Percentiles rank a stretch among this genome's conserved stretches.
Evolutionary conservation across 257 asterid genomes (phyloP).

Genomic region (Voacanga thouarsii): DNA sequence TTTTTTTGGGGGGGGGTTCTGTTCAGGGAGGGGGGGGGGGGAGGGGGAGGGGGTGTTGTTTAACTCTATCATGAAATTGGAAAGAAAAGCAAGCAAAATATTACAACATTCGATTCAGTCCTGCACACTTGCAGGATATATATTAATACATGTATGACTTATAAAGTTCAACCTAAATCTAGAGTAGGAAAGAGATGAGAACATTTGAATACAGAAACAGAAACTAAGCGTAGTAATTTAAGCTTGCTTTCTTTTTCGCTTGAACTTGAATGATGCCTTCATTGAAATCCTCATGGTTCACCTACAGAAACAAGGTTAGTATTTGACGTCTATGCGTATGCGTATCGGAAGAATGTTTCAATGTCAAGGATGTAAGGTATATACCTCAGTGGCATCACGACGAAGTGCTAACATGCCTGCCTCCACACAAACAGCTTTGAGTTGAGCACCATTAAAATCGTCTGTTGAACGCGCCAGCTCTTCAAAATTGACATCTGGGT

Average conservation of each 20-base stretch:
- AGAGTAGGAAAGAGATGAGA: not conserved
- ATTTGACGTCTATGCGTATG: no score
- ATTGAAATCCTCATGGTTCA: constrained; percentile 90
- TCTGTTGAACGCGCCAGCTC: constrained; percentile 98
- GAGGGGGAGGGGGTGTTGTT: no score
- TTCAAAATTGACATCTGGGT: constrained; percentile 95
- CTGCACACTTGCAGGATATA: no score
- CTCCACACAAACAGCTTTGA: constrained; percentile 96
- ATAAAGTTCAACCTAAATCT: not conserved
- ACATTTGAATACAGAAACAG: no score
- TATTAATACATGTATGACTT: no score
- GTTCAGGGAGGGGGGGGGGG: no score
- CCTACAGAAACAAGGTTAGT: constrained; percentile 33
- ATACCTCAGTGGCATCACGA: constrained; percentile 96
- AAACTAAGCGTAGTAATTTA: constrained; percentile 70
- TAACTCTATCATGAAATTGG: no score
- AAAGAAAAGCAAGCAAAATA: no score
- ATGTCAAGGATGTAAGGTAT: not conserved
- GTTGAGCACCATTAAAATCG: constrained; percentile 95
- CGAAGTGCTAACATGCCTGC: constrained; percentile 98
- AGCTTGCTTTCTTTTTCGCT: constrained; percentile 88
- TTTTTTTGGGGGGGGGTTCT: no score
- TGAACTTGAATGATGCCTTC: constrained; percentile 98
- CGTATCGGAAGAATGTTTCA: no score
- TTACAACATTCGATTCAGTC: no score